Evolutionary conservation across 2,329 filamentous ascomycete genomes (phyloP), one percentile per base, ranked within the genome.

Genomic region (Exophiala viscosa): DNA sequence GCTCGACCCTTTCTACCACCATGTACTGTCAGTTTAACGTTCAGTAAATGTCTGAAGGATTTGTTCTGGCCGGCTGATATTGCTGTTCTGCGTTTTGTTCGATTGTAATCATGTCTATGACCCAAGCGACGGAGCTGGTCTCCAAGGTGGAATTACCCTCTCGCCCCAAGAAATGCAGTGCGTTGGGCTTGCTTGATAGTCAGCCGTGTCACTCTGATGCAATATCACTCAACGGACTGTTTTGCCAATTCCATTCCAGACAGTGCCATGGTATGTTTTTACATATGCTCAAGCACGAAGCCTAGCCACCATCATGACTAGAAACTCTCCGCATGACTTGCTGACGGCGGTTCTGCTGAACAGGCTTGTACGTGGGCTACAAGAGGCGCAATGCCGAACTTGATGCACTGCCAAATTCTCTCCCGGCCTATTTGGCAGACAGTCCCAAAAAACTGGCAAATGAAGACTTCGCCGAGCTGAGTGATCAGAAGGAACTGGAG

Each of bases 331-430:
- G 23, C 35, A 13, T 42, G 9, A 14, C 36, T 9, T 42, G 18
- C 17, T 49, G 9, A 42, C 40, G 31, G n/a, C 43, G 11, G 39
- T 44, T 31, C 23, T 13, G 6, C 14, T 13, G 5, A 28, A 28
- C 38, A 62, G 61, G 60, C 4, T 65, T 79, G 3, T 78, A 78
- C 61, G 67, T 69, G 45, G 76, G 75, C 7, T 78, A 79, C 63
- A 78, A 78, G 23, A 28, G 23, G 23, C 73, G 74, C 38, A 77
- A 77, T 60, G 66, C 68, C 7, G 66, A 68, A 42, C 68, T 78
- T 3, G 74, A 79, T 28, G 23, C 23, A 28, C 23, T 28, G 23
- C 8, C 23, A 7, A 7, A 5, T 5, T 28, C 23, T 28, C 23
- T 7, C 5, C 73, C 73, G n/a, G 18, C 59, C 14, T 76, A 70